Evolutionary conservation across 1,284 basidiomycete species (phyloP).

Genomic region (Earliella scabrosa): DNA sequence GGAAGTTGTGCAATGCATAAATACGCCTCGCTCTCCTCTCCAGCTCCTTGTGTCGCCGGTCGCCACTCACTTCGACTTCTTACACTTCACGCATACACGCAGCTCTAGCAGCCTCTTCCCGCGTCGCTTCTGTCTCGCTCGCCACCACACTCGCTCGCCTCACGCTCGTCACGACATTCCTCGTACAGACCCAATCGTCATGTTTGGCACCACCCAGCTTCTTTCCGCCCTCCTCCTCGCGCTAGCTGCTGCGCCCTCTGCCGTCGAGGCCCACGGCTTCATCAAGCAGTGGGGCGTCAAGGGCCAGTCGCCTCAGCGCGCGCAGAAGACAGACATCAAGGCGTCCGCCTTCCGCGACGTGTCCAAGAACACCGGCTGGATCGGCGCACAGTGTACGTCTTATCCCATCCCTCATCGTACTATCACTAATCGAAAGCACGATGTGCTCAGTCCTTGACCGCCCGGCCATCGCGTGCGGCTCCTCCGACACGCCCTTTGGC

Average conservation of each 20-base stretch:
- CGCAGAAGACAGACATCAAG: slow-evolving; percentile 2
- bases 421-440: background rate
- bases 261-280: slow-evolving; percentile 4
- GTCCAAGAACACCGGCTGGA: background rate
- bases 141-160: background rate
- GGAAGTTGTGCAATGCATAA: too few species aligned
- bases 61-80: slow-evolving; percentile 1
- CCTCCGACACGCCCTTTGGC: slow-evolving; percentile 2
- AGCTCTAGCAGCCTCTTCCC: background rate
- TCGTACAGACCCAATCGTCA: too few species aligned
- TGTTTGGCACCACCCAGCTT: background rate
- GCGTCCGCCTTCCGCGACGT: background rate
- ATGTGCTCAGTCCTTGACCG: background rate
- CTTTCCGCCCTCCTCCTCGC: background rate
- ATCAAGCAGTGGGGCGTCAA: slow-evolving; percentile 3
- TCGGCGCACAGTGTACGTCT: background rate
- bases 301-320: background rate
- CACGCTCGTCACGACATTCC: background rate
- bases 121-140: background rate
- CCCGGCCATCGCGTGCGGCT: slow-evolving; percentile 1
- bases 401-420: background rate
- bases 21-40: background rate
- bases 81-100: background rate
- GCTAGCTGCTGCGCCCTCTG: background rate
- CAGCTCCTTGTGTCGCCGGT: background rate